Conservation (phyloP, 164 flowering plant genomes). For the Umbilicus rupestris region DNA sequence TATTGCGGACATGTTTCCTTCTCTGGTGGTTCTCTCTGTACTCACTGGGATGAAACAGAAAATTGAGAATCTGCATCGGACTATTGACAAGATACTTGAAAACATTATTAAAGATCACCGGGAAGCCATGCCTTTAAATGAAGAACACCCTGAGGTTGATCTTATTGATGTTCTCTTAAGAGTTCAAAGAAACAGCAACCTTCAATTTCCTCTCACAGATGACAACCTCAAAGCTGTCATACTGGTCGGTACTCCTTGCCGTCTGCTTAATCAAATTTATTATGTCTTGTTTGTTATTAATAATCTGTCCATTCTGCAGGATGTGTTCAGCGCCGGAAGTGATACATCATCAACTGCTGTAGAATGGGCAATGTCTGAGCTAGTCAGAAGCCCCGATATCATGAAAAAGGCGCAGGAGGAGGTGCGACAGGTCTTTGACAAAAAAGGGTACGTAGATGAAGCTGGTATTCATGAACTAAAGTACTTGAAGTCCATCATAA, state of each 20-base stretch:
- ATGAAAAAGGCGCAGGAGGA: constrained; percentile 26
- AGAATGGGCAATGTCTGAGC: constrained; percentile 24
- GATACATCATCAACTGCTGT: constrained; percentile 20
- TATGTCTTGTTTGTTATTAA: background rate
- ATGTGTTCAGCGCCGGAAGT: constrained; percentile 22
- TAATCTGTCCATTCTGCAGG: constrained; percentile 7
- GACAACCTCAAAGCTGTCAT: constrained; percentile 26
- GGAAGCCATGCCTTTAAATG: background rate
- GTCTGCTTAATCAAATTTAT: background rate
- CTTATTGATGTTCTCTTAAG: constrained; percentile 24
- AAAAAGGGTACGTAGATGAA: constrained; percentile 16
- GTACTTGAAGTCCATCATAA: constrained; percentile 19
- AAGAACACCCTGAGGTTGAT: constrained; percentile 14
- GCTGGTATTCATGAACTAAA: constrained; percentile 15
- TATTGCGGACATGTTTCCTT: constrained; percentile 29
- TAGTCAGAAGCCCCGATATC: constrained; percentile 19
- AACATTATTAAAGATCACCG: constrained; percentile 20
- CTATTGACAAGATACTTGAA: constrained; percentile 15
- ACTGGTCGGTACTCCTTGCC: constrained; percentile 7
- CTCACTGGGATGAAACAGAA: constrained; percentile 18
- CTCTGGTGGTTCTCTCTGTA: constrained; percentile 13
- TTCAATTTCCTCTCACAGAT: constrained; percentile 12
- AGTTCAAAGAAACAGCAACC: constrained; percentile 8
- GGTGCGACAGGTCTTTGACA: constrained; percentile 14
- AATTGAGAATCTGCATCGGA: constrained; percentile 12